Evolutionary conservation across 352 stramenopile species (phyloP).

Genomic region (Phytophthora fragariaefolia): DNA sequence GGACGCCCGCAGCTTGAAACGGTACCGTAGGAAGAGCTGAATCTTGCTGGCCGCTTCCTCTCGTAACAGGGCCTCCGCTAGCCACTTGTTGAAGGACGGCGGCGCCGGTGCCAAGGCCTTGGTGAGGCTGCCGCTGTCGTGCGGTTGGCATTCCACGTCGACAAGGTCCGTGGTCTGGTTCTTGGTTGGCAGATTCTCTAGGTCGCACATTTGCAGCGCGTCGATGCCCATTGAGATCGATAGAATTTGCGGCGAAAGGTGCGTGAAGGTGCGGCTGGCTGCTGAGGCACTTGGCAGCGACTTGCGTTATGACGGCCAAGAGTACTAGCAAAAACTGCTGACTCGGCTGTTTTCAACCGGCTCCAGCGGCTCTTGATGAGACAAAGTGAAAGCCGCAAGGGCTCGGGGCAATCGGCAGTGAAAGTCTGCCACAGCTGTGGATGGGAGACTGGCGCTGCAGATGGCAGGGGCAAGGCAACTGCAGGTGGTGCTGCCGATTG

Average conservation of each 20-base stretch:
- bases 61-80: conserved; percentile 32
- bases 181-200: conserved; percentile 9
- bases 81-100: conserved; percentile 45
- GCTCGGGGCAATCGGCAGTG: conserved; percentile 30
- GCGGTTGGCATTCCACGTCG: conserved; percentile 17
- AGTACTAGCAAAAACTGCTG: conserved; percentile 6
- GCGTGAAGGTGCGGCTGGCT: too few species aligned
- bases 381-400: conserved; percentile 32
- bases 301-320: conserved; percentile 22
- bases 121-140: conserved; percentile 17
- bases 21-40: conserved; percentile 43
- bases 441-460: conserved; percentile 13
- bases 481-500: background rate
- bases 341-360: conserved; percentile 17
- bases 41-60: conserved; percentile 48
- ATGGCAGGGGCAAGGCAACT: conserved; percentile 1
- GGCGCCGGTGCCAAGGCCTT: conserved; percentile 31
- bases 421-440: conserved; percentile 1
- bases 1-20: conserved; percentile 33
- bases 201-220: conserved; percentile 18
- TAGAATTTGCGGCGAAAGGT: background rate
- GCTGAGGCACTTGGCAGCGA: background rate
- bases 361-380: conserved; percentile 28
- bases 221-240: conserved; percentile 34
- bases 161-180: conserved; percentile 12